phyloP scores from a whole-genome alignment of 2,329 filamentous ascomycete species.

The Leptographium lundbergii region DNA sequence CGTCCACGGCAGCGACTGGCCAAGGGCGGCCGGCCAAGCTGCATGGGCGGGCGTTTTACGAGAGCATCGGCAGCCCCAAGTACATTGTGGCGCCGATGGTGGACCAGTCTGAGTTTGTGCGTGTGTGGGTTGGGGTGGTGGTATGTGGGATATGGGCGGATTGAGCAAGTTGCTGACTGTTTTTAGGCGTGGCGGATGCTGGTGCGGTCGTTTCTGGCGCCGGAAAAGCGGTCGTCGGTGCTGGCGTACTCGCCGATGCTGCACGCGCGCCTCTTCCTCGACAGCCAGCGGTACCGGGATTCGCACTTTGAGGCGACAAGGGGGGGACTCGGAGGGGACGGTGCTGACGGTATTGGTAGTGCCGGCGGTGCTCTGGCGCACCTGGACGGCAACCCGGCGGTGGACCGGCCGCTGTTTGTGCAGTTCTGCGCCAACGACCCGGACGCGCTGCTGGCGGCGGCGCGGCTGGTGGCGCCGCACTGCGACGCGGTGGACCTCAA shows the following conservation, averaged over 20 bases:
- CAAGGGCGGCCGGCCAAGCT: conserved; percentile 39
- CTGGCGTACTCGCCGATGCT: conserved; percentile 95
- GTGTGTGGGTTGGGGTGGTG: conserved; percentile 16
- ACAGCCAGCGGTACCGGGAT: conserved; percentile 63
- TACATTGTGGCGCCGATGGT: conserved; percentile 94
- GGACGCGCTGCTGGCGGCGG: conserved; percentile 66
- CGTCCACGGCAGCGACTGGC: background rate
- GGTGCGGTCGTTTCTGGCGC: conserved; percentile 77
- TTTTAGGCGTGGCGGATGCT: conserved; percentile 87
- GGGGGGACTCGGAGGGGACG: conserved; percentile 16
- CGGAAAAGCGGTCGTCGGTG: conserved; percentile 49
- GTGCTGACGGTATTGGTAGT: conserved; percentile 13
- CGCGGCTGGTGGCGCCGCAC: conserved; percentile 65
- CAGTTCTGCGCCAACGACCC: conserved; percentile 93
- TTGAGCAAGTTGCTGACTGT: background rate
- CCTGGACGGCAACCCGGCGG: conserved; percentile 74
- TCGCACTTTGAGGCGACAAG: conserved; percentile 64
- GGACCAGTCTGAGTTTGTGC: conserved; percentile 92
- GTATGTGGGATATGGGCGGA: no score
- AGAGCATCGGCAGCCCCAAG: conserved; percentile 86
- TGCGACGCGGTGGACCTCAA: conserved; percentile 96
- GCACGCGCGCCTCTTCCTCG: conserved; percentile 77
- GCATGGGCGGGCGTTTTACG: conserved; percentile 80
- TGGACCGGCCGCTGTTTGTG: conserved; percentile 85
- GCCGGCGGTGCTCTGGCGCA: conserved; percentile 27